Conservation (phyloP, 129 eudicot genomes). For the Chrysanthemum makinoi region DNA sequence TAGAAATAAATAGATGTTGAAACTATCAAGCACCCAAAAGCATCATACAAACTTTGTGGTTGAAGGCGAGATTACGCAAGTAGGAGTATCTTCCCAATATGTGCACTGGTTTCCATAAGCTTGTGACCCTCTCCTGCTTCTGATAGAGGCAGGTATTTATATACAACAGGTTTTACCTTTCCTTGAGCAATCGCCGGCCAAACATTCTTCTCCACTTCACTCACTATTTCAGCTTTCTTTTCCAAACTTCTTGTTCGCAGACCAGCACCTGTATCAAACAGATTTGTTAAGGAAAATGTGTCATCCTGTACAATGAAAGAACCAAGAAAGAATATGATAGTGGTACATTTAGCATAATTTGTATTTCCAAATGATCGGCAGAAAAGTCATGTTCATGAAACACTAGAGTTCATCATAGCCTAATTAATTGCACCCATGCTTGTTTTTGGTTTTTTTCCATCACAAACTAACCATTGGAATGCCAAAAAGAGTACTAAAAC, state of each 20-base stretch:
- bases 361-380: background rate
- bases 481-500: background rate
- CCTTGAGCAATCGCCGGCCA: constrained; percentile 71
- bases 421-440: too few relatives aligned
- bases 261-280: constrained; percentile 45
- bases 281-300: background rate
- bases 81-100: constrained; percentile 75
- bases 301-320: background rate
- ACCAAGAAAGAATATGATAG: background rate
- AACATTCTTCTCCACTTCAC: constrained; percentile 76
- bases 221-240: constrained; percentile 74
- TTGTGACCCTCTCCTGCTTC: constrained; percentile 74
- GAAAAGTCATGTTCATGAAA: too few relatives aligned
- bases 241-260: constrained; percentile 64
- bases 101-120: constrained; percentile 78
- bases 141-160: constrained; percentile 52
- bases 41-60: background rate
- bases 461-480: background rate
- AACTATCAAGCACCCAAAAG: constrained; percentile 1
- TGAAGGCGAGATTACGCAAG: constrained; percentile 32
- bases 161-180: constrained; percentile 60
- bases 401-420: too few relatives aligned
- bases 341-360: background rate
- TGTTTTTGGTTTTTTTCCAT: too few relatives aligned
- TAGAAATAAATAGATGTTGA: background rate